Evolutionary conservation across 1,139 yeast species (phyloP), one percentile per base, ranked within the genome.

Genomic region (Debaryomycetaceae sp.): DNA sequence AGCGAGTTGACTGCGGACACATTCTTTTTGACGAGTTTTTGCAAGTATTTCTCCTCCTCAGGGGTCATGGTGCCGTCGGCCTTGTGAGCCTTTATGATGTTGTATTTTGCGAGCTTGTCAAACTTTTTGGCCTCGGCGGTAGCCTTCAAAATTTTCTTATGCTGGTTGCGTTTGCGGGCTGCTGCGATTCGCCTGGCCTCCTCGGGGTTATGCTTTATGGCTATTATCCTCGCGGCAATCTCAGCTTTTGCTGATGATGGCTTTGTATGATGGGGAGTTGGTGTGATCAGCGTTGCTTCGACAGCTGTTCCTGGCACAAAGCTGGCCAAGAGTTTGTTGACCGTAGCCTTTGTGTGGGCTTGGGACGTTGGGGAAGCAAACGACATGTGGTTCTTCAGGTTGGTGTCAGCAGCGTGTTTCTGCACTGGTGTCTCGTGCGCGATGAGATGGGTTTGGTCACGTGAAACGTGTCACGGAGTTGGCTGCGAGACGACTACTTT

Each of bases 51-150:
- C 35, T 54, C 44, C 47, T 77, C 83, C 31, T 64, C 71, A 9
- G 51, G 53, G 1, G 71, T 56, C 34, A 68, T 56, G 2, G 48
- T 56, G 8, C 56, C 56, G 22, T 40, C 40, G 19, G 41, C 37
- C 22, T 62, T 56, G 40, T 68, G 79, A 25, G 53, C 50, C 39
- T 69, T 62, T 36, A 77, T 60, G 29, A 75, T 57, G 31, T 69
- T 62, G 37, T 77, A 59, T 41, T 72, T 74, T 12, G 82, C 79
- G 33, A 64, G 47, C 41, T 66, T 70, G 30, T 61, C 61, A 30
- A 78, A 59, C 38, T 62, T 58, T 24, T 58, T 56, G 12, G 69
- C 61, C 14, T 52, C 47, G n/a, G 52, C 57, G 19, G 52, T 48
- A 22, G 55, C 52, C 36, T 59, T 57, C 40, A 56, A 65, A 22